Evolutionary conservation across 441 rosid genomes (phyloP).

Genomic region (Adansonia rubrostipa): DNA sequence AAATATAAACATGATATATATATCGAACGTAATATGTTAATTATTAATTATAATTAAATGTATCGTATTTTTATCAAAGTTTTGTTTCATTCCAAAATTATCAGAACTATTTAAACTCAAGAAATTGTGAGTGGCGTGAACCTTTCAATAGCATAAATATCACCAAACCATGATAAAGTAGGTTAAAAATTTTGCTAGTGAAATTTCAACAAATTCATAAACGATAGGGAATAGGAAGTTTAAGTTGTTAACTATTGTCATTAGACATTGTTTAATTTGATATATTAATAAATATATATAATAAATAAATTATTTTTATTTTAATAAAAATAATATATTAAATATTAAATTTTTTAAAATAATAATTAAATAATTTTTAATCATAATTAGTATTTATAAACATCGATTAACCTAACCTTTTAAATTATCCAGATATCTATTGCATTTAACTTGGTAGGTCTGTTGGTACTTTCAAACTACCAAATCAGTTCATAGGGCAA

Average conservation of each 20-base stretch:
- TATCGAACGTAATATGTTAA: no score
- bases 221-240: not conserved
- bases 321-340: no score
- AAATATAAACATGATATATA: no score
- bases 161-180: not conserved
- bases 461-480: not conserved
- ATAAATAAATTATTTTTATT: no score
- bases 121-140: not conserved
- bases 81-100: no score
- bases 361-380: no score
- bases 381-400: not conserved
- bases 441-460: not conserved
- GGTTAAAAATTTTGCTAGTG: not conserved
- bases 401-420: no score
- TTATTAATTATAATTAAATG: no score
- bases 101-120: not conserved
- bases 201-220: slow-evolving; percentile 1
- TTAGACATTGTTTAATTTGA: not conserved
- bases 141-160: not conserved
- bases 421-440: not conserved
- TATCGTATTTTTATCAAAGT: no score
- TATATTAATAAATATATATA: no score
- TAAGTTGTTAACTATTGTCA: not conserved
- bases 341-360: no score
- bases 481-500: no score